A percentile compares a stretch with the other conserved stretches of the same genome.
Conservation (phyloP, 345 rosid species). For the Bruguiera parviflora region DNA sequence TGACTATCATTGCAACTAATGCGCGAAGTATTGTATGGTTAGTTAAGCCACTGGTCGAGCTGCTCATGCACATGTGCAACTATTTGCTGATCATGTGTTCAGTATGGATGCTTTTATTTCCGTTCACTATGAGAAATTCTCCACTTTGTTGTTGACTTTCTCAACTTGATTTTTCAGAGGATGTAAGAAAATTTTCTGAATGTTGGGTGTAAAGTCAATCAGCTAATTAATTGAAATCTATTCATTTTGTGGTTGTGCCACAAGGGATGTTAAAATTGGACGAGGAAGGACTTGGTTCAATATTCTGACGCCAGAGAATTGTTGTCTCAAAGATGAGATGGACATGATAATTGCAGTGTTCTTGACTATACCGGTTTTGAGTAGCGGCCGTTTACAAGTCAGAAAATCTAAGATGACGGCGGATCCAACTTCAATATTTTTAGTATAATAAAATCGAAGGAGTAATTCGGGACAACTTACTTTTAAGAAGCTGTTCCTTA, state of each 20-base stretch:
- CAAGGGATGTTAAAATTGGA: background rate
- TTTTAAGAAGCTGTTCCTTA: background rate
- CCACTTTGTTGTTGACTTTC: slow-evolving; percentile 1
- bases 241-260: slow-evolving; percentile 3
- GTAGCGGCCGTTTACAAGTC: background rate
- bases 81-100: background rate
- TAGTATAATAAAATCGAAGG: background rate
- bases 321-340: background rate
- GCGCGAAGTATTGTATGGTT: no score
- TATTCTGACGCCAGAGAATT: background rate
- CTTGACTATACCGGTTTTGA: background rate
- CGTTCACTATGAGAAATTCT: background rate
- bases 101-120: background rate
- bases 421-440: background rate
- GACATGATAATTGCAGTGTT: background rate
- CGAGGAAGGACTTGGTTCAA: background rate
- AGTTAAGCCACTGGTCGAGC: no score
- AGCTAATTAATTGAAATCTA: background rate
- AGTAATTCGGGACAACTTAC: background rate
- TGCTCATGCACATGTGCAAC: no score
- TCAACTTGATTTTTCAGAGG: background rate
- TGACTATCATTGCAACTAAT: no score
- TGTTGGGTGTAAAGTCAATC: background rate
- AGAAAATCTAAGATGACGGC: background rate
- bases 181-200: background rate